Evolutionary conservation across 495 filamentous ascomycete species (phyloP), one percentile per base, ranked within the genome.

Genomic region (Aspergillus saccharolyticus): DNA sequence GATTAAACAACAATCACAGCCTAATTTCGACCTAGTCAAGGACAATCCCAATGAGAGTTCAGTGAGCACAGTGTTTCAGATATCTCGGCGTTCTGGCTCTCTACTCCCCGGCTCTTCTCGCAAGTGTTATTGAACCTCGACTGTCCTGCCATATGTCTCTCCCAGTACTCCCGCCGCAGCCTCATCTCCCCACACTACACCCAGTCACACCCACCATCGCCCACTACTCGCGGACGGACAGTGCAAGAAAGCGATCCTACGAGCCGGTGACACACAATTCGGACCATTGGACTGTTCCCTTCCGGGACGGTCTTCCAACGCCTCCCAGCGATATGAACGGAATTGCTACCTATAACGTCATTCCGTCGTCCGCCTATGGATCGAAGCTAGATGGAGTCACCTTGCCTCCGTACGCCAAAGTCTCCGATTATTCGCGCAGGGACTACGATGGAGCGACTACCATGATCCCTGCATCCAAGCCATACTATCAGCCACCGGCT

Each of bases 291-390:
- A 72, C 73, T 61, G 68, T 70, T 71, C 68, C 74, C 51, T 70
- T 74, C 22, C 68, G 72, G 60, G 72, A 76, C 75, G 79, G 78
- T 66, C 66, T 80, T 42, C 77, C 74, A 14, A 80, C 78, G 22
- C 77, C 78, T 60, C 78, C 77, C 19, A 63, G 57, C 72, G 79
- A 81, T 46, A 81, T 81, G 79, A 77, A 68, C 42, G 72, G 75
- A 15, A 63, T 76, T 28, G 68, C 74, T 28, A 74, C 76, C 56
- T 78, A 75, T 59, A 69, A 69, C 28, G 57, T 75, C 22, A 63
- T 50, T 15, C 47, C 47, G 3, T 24, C 72, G 17, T 54, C 68
- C 9, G 55, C 71, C 48, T 70, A 76, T 60, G 75, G 71, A 55
- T 65, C 64, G 43, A 73, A 70, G 39, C 54, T 58, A 12, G 60